Base-by-base conservation (phyloP, 1,284 basidiomycete species). In the Baeospora myosura region DNA sequence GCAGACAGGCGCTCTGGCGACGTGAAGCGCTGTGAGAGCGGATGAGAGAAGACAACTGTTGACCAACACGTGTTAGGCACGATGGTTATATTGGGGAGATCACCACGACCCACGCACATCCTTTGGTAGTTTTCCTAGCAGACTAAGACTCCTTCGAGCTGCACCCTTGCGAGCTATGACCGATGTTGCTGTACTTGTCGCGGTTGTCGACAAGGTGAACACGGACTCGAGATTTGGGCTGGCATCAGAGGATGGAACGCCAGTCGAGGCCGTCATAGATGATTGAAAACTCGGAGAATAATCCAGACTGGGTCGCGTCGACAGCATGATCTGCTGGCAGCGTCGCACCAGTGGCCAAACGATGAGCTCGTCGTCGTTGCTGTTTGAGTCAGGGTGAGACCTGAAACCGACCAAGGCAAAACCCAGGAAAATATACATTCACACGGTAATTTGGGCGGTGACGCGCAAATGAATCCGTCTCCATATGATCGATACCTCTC, bases 1-100 rank as follows among this genome's bases (percentile, higher is more conserved):
- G 24, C 40, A 26, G 34, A 20, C 43, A 24, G 16, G 51, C 39
- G 32, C 45, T 52, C 39, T 51, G 49, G 38, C 53, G 56, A 45
- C 52, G 52, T 48, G 58, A 55, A 41, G 51, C 51, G 51, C 61
- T 64, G 56, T 61, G 60, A 49, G 65, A 63, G 55, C 58, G 63
- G 66, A 59, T 63, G 63, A 50, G 44, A 40, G 39, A 47, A 35
- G 46, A 47, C 43, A 51, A 52, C 53, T 42, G 52, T 54, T 46
- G 44, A 45, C 31, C 38, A 35, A 64, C 68, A 71, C 69, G 67
- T 69, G 67, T 67, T 64, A 63, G 58, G 57, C 59, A 66, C 62
- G 53, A 49, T 49, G 43, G 39, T 48, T 34, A 42, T 43, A 33
- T 38, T n/a, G n/a, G n/a, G 29, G 24, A 22, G 16, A 34, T 17